Evolutionary conservation across 805 yeast species (phyloP).

Genomic region (Clavispora vitiphila): DNA sequence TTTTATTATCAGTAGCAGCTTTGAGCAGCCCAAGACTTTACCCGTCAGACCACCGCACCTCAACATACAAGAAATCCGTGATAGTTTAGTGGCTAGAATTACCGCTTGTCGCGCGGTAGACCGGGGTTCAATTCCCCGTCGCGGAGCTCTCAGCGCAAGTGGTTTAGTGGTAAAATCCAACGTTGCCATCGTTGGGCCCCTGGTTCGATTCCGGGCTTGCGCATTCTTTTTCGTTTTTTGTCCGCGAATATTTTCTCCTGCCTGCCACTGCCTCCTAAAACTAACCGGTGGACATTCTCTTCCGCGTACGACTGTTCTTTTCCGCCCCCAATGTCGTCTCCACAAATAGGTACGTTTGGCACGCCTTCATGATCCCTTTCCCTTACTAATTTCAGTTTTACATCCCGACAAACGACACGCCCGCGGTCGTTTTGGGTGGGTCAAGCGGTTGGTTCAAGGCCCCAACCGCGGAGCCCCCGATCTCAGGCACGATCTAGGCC

Average conservation of each 20-base stretch:
- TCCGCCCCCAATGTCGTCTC: background rate
- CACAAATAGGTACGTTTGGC: background rate
- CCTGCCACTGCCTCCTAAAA: too few relatives aligned
- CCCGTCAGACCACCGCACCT: too few relatives aligned
- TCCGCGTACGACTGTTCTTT: background rate
- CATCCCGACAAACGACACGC: conserved; percentile 15
- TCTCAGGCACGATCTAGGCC: conserved; percentile 3
- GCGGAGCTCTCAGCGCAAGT: conserved; percentile 17
- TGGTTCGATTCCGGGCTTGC: conserved; percentile 21
- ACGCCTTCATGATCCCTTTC: background rate
- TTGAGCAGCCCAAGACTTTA: too few relatives aligned
- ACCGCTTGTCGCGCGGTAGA: conserved; percentile 23
- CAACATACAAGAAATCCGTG: conserved; percentile 11
- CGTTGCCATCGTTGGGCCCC: conserved; percentile 21
- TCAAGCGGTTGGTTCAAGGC: conserved; percentile 36
- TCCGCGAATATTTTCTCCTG: too few relatives aligned
- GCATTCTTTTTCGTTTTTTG: conserved; percentile 7
- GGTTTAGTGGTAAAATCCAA: conserved; percentile 19
- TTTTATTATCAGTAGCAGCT: too few relatives aligned
- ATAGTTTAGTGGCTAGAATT: conserved; percentile 23
- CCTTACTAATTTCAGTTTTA: background rate
- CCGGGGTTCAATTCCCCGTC: conserved; percentile 24
- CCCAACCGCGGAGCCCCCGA: conserved; percentile 15
- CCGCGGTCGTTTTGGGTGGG: conserved; percentile 36
- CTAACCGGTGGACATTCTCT: background rate